Conservation (phyloP, 176 grass and related monocot species). For the Lolium perenne region DNA sequence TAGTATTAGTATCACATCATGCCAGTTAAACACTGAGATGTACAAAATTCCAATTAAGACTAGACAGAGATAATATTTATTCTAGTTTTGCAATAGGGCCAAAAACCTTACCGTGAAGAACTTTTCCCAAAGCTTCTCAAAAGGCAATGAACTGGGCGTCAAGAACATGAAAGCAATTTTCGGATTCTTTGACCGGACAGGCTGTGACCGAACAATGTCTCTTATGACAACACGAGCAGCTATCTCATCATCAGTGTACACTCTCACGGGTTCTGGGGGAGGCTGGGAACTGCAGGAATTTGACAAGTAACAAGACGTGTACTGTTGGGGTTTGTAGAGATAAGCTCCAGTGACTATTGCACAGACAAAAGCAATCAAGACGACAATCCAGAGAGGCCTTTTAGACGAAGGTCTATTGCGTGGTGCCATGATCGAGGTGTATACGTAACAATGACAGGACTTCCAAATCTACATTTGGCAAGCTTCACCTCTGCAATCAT, state of each 20-base stretch:
- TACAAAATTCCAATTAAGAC: not conserved
- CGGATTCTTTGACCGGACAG: slow-evolving; percentile 77
- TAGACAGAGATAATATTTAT: not conserved
- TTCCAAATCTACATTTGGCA: slow-evolving; percentile 61
- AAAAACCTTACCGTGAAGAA: slow-evolving; percentile 87
- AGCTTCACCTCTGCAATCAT: slow-evolving; percentile 37
- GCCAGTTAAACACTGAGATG: not conserved
- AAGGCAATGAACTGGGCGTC: slow-evolving; percentile 89
- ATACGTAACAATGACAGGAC: slow-evolving; percentile 29
- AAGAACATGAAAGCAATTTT: slow-evolving; percentile 99
- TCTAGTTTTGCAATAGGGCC: slow-evolving; percentile 5
- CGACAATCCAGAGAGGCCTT: slow-evolving; percentile 78
- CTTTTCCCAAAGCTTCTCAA: slow-evolving; percentile 97
- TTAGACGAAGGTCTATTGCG: slow-evolving; percentile 72
- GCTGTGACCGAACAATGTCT: slow-evolving; percentile 63
- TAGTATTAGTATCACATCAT: not conserved
- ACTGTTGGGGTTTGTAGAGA: slow-evolving; percentile 69
- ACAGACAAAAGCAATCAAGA: slow-evolving; percentile 75
- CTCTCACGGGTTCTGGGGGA: slow-evolving; percentile 70
- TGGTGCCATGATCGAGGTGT: slow-evolving; percentile 53
- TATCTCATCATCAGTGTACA: slow-evolving; percentile 91
- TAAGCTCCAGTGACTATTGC: slow-evolving; percentile 59
- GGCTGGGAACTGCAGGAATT: slow-evolving; percentile 69
- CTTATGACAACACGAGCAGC: slow-evolving; percentile 67
- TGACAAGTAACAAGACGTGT: slow-evolving; percentile 80